phyloP scores from a whole-genome alignment of 306 rosid species.

The Casuarina cunninghamiana region DNA sequence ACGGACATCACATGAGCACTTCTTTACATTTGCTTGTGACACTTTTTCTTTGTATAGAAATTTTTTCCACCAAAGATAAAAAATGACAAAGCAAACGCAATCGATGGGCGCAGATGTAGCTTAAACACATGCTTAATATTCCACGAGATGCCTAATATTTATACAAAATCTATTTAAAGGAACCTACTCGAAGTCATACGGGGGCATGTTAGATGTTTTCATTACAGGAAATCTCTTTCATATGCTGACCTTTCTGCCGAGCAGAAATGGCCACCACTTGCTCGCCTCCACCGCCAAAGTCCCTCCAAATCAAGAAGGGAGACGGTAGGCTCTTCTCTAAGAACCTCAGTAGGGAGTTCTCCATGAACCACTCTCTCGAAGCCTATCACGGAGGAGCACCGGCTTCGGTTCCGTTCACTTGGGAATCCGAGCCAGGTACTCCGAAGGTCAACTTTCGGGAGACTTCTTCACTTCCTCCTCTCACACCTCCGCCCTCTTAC shows the following conservation, averaged over 20 bases:
- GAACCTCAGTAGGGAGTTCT: not conserved
- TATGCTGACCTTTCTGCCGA: too few relatives aligned
- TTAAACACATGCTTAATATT: too few relatives aligned
- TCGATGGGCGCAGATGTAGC: too few relatives aligned
- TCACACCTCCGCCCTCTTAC: conserved; percentile 43
- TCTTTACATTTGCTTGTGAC: too few relatives aligned
- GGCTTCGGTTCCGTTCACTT: conserved; percentile 40
- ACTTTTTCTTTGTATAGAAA: not conserved
- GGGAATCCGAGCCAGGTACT: conserved; percentile 32
- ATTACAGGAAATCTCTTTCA: too few relatives aligned
- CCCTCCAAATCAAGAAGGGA: not conserved
- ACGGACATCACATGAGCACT: too few relatives aligned
- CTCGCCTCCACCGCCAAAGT: not conserved
- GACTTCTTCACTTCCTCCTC: not conserved
- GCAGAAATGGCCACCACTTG: conserved; percentile 7
- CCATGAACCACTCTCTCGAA: conserved; percentile 11
- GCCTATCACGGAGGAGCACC: conserved; percentile 33
- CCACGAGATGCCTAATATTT: too few relatives aligned
- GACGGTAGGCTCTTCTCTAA: conserved; percentile 18
- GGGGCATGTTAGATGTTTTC: too few relatives aligned
- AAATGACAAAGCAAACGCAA: not conserved
- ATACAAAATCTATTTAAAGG: not conserved
- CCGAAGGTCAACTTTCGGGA: conserved; percentile 9
- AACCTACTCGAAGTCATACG: too few relatives aligned
- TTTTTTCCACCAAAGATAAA: not conserved